These are phyloP conservation scores for Inonotus hispidus DNA, from an alignment of 1,284 basidiomycete genomes.

Conservation along the genomic window DNA sequence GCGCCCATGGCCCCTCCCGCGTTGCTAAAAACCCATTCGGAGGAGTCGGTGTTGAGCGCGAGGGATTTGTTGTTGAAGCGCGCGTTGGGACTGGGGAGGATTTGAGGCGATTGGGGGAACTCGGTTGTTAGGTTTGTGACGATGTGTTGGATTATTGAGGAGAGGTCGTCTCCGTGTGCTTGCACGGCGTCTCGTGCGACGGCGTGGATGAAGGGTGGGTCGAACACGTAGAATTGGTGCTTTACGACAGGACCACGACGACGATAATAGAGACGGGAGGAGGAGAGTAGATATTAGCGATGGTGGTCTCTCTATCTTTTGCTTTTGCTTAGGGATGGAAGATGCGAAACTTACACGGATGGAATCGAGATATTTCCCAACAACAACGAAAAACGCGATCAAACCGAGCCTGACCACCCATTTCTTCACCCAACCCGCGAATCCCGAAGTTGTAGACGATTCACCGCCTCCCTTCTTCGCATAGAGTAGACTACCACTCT, in stretches of 20 bases:
- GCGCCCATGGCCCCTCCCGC: constrained; percentile 98
- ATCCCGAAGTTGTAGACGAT: background rate
- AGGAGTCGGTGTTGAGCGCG: constrained; percentile 54
- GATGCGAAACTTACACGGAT: constrained; percentile 43
- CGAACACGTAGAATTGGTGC: constrained; percentile 66
- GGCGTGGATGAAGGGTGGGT: constrained; percentile 58
- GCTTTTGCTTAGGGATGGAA: background rate
- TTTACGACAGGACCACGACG: constrained; percentile 19
- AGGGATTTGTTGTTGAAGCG: constrained; percentile 31
- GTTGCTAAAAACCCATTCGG: constrained; percentile 97
- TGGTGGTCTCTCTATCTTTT: too few species aligned
- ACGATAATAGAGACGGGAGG: constrained; percentile 31
- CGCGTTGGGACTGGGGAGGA: background rate
- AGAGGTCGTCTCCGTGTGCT: constrained; percentile 52
- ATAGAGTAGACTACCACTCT: background rate
- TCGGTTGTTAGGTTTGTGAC: constrained; percentile 66
- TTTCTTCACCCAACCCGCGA: constrained; percentile 24
- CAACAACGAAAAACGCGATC: constrained; percentile 36
- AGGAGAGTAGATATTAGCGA: too few species aligned
- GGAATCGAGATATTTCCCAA: constrained; percentile 47
- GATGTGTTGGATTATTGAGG: constrained; percentile 73
- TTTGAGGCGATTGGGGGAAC: constrained; percentile 42
- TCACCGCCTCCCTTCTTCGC: background rate
- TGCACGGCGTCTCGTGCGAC: constrained; percentile 70
- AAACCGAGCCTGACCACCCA: constrained; percentile 43